A percentile compares a stretch with the other conserved stretches of the same genome.
Conservation (phyloP, 768 basidiomycete genomes). For the Suillus variegatus region DNA sequence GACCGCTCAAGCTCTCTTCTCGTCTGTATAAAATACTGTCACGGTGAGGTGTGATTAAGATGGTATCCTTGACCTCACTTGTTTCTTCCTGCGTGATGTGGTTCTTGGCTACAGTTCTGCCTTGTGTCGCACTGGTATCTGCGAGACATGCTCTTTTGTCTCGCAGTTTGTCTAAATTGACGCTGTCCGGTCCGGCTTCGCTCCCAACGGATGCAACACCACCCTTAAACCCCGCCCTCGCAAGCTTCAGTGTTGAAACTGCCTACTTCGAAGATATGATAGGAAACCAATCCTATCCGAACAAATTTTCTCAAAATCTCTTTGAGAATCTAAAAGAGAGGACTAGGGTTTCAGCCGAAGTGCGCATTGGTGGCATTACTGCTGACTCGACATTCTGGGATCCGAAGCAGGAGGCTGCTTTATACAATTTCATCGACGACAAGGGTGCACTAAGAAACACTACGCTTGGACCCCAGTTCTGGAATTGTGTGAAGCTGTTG, state of each 20-base stretch:
- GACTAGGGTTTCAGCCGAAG: conserved; percentile 45
- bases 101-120: not conserved
- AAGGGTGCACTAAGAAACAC: conserved; percentile 48
- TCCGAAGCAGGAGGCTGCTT: conserved; percentile 32
- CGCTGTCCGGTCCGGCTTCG: conserved; percentile 40
- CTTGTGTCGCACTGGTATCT: conserved; percentile 9
- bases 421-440: conserved; percentile 44
- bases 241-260: conserved; percentile 57
- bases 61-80: not conserved
- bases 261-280: conserved; percentile 54
- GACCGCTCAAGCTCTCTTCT: conserved; percentile 6
- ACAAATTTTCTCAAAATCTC: conserved; percentile 43
- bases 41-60: not conserved
- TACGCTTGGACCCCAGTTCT: conserved; percentile 52
- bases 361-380: conserved; percentile 55
- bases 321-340: conserved; percentile 47
- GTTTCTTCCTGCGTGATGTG: conserved; percentile 13
- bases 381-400: conserved; percentile 56
- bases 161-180: conserved; percentile 25
- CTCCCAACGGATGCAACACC: conserved; percentile 48
- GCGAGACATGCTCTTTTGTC: conserved; percentile 15
- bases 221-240: conserved; percentile 43
- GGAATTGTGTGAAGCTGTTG: conserved; percentile 44
- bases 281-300: conserved; percentile 46
- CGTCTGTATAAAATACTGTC: not conserved